phyloP scores from a whole-genome alignment of 306 rosid genomes.

The Rosa persica region DNA sequence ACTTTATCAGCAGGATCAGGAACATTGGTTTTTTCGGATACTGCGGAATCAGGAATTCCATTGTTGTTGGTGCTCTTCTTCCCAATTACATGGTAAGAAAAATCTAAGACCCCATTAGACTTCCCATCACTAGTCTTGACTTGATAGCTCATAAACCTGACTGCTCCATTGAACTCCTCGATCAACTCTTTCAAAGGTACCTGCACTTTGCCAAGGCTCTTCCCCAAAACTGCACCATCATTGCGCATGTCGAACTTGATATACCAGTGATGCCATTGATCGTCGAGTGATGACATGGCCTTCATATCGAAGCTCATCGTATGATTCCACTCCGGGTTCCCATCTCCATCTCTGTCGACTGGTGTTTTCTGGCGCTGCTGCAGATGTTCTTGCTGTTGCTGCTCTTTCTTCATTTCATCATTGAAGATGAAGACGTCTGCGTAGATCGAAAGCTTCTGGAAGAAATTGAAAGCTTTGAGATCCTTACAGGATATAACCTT shows the following conservation, averaged over 20 bases:
- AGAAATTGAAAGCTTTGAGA: conserved; percentile 39
- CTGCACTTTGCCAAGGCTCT: conserved; percentile 33
- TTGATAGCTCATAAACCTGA: conserved; percentile 34
- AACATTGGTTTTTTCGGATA: not conserved
- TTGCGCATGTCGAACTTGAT: conserved; percentile 28
- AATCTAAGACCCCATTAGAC: conserved; percentile 37
- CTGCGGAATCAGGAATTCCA: not conserved
- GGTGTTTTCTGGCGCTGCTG: conserved; percentile 40
- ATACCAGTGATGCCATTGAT: conserved; percentile 7
- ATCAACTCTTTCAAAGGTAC: conserved; percentile 35
- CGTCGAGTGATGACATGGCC: conserved; percentile 1
- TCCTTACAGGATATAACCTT: conserved; percentile 46
- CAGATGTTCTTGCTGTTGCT: conserved; percentile 7
- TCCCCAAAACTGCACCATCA: conserved; percentile 29
- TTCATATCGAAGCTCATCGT: conserved; percentile 20
- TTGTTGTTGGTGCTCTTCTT: not conserved
- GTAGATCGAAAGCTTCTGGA: conserved; percentile 61
- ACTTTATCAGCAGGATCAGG: not conserved
- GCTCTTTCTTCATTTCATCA: conserved; percentile 29
- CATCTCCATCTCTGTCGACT: conserved; percentile 26
- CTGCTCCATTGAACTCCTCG: conserved; percentile 24
- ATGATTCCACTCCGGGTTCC: conserved; percentile 43
- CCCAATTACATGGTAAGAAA: conserved; percentile 28
- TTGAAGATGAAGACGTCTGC: conserved; percentile 35
- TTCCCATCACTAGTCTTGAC: conserved; percentile 26